Evolutionary conservation across 1,284 basidiomycete genomes (phyloP).

Genomic region (Sphaerobolus stellatus): DNA sequence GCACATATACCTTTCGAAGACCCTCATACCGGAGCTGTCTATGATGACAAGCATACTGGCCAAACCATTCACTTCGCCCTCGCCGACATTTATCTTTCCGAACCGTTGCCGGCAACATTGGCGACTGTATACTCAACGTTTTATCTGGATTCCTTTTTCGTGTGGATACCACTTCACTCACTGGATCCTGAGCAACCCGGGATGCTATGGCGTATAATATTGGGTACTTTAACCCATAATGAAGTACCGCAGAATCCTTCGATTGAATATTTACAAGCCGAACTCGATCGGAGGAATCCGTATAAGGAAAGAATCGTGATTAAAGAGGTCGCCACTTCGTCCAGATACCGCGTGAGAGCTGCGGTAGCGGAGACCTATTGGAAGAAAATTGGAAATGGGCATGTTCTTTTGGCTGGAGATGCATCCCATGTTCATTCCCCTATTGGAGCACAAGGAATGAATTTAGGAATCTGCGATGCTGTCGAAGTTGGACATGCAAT

Average conservation of each 20-base stretch:
- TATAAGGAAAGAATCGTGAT: constrained; percentile 22
- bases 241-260: constrained; percentile 31
- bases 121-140: constrained; percentile 17
- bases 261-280: constrained; percentile 34
- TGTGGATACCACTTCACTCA: constrained; percentile 24
- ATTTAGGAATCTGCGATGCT: constrained; percentile 44
- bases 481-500: constrained; percentile 30
- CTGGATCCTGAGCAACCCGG: constrained; percentile 22
- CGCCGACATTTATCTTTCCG: constrained; percentile 31
- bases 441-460: constrained; percentile 47
- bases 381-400: constrained; percentile 24
- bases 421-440: constrained; percentile 47
- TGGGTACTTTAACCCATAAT: constrained; percentile 27
- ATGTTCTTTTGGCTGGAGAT: constrained; percentile 41
- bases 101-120: constrained; percentile 21
- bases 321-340: constrained; percentile 33
- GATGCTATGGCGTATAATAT: constrained; percentile 30
- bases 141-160: constrained; percentile 18
- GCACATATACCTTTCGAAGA: constrained; percentile 35
- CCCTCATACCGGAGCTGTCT: constrained; percentile 28
- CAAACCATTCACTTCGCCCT: constrained; percentile 31
- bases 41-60: constrained; percentile 20
- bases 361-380: constrained; percentile 39
- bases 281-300: constrained; percentile 29
- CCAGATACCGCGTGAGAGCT: constrained; percentile 36